These are phyloP conservation scores for Tephrocybe rancida DNA, from an alignment of 768 basidiomycete species.

Conservation along the genomic window DNA sequence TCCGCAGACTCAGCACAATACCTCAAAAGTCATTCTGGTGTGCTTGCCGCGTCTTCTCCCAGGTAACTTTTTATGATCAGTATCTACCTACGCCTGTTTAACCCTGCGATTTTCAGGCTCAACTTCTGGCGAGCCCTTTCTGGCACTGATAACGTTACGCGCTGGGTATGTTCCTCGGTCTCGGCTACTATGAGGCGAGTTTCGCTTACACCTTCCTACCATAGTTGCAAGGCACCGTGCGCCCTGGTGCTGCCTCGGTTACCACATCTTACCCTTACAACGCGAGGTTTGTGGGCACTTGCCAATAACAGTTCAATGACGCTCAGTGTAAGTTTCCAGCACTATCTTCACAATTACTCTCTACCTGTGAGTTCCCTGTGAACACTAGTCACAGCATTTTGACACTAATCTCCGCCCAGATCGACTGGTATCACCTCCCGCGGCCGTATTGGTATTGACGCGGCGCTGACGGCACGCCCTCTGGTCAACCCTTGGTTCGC, in stretches of 20 bases:
- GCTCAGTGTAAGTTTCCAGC: constrained; percentile 19
- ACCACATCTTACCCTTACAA: constrained; percentile 55
- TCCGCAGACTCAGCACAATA: constrained; percentile 61
- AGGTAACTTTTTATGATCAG: constrained; percentile 28
- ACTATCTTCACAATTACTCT: constrained; percentile 65
- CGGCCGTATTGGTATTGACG: constrained; percentile 62
- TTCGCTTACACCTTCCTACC: neutral
- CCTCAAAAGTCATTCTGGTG: constrained; percentile 49
- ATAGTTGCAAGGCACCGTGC: constrained; percentile 64
- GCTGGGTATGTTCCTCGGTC: constrained; percentile 40
- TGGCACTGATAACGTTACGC: constrained; percentile 46
- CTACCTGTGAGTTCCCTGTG: constrained; percentile 44
- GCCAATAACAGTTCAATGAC: neutral
- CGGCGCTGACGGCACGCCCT: constrained; percentile 47
- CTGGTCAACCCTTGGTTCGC: constrained; percentile 60
- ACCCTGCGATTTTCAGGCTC: constrained; percentile 31
- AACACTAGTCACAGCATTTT: neutral
- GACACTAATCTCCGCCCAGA: constrained; percentile 26
- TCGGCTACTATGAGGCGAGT: neutral
- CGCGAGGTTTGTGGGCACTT: constrained; percentile 27
- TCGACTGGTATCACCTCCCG: constrained; percentile 63
- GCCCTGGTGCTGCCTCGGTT: constrained; percentile 58
- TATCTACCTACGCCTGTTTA: neutral
- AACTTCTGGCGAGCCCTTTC: constrained; percentile 66
- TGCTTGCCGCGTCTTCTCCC: constrained; percentile 59